Evolutionary conservation across 139 green algal genomes (phyloP).

Genomic region (Desmodesmus armatus): DNA sequence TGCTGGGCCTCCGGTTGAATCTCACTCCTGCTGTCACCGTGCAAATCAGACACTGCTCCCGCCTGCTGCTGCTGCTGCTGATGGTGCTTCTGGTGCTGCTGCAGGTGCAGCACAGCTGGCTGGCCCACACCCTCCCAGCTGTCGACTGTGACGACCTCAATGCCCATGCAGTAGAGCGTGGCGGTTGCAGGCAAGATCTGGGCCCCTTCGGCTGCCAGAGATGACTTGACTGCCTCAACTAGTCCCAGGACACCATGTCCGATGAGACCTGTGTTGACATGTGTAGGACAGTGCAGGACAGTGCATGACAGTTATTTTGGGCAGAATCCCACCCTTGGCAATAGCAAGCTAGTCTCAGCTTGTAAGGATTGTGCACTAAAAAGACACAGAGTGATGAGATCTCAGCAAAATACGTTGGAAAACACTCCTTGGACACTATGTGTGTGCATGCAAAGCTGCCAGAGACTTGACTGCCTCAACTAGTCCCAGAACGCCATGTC

Average conservation of each 20-base stretch:
- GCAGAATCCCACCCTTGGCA: no score
- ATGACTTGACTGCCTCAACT: conserved; percentile 63
- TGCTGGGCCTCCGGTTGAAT: background rate
- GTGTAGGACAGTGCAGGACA: no score
- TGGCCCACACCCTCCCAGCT: background rate
- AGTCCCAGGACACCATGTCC: conserved; percentile 69
- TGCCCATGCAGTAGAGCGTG: conserved; percentile 76
- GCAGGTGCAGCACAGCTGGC: background rate
- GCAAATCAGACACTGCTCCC: background rate
- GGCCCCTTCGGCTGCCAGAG: conserved; percentile 63
- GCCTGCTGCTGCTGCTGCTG: conserved; percentile 1
- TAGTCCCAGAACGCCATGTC: conserved; percentile 67
- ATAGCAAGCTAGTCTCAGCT: no score
- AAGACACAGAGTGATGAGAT: no score
- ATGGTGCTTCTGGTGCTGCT: background rate
- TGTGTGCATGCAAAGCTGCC: no score
- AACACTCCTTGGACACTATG: no score
- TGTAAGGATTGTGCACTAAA: no score
- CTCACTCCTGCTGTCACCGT: background rate
- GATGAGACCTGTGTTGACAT: conserved; percentile 70
- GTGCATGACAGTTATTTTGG: no score
- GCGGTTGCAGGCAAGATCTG: conserved; percentile 70
- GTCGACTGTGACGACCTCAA: background rate
- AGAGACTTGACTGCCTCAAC: conserved; percentile 65
- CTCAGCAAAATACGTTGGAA: no score